Evolutionary conservation across 306 rosid genomes (phyloP).

Genomic region (Coriaria nepalensis): DNA sequence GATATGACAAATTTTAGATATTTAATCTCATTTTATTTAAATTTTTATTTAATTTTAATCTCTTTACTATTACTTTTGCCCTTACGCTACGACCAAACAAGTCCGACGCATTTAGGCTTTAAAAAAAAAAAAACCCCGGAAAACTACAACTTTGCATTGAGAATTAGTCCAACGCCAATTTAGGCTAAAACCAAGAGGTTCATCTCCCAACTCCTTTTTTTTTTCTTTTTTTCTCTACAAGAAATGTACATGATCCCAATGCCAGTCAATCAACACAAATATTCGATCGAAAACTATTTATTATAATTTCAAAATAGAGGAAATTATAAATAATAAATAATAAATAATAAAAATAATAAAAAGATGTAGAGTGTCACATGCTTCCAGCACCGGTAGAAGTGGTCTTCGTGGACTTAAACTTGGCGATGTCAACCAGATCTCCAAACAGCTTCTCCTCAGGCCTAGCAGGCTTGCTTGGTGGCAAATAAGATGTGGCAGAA

Average conservation of each 20-base stretch:
- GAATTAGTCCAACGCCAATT: conserved; percentile 7
- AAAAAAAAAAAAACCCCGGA: too few relatives aligned
- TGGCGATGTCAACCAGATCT: conserved; percentile 83
- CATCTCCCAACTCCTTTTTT: conserved; percentile 13
- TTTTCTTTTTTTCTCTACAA: conserved; percentile 26
- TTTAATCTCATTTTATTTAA: too few relatives aligned
- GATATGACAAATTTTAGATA: too few relatives aligned
- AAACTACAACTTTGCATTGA: too few relatives aligned
- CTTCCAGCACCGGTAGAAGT: conserved; percentile 46
- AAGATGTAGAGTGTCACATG: conserved; percentile 18
- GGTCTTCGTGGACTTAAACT: conserved; percentile 59
- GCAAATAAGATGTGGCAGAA: conserved; percentile 37
- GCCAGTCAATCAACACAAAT: conserved; percentile 37
- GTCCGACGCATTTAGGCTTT: too few relatives aligned
- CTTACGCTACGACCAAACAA: too few relatives aligned
- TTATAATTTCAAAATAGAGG: background rate
- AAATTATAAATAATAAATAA: background rate
- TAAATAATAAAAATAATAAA: background rate
- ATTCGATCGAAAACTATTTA: conserved; percentile 2
- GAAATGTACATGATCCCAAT: conserved; percentile 47
- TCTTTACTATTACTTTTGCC: too few relatives aligned
- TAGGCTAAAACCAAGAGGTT: conserved; percentile 22
- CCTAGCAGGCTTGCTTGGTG: conserved; percentile 59
- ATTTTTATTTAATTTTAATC: too few relatives aligned
- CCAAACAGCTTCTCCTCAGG: conserved; percentile 94